Evolutionary conservation across 352 stramenopile species (phyloP).

Genomic region (Globisporangium ultimum): DNA sequence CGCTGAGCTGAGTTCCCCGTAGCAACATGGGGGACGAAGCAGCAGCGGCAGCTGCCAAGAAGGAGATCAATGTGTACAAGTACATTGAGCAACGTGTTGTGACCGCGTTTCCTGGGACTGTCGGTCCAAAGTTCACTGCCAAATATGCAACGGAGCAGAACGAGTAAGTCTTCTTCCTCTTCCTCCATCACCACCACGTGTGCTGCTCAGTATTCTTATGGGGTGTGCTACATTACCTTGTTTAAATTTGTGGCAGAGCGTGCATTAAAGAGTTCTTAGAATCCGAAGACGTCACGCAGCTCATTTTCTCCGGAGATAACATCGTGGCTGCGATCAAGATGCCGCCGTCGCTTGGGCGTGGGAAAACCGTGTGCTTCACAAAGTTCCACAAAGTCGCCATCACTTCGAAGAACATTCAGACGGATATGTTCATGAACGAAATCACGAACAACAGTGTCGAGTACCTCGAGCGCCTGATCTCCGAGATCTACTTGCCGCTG

Average conservation of each 20-base stretch:
- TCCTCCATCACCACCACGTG: too few species aligned
- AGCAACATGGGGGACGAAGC: slow-evolving; percentile 50
- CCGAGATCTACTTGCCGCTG: slow-evolving; percentile 94
- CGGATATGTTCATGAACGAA: slow-evolving; percentile 86
- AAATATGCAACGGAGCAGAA: slow-evolving; percentile 84
- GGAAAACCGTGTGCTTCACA: slow-evolving; percentile 91
- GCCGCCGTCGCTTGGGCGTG: slow-evolving; percentile 78
- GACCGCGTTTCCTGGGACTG: slow-evolving; percentile 52
- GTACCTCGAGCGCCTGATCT: slow-evolving; percentile 93
- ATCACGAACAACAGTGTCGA: slow-evolving; percentile 91
- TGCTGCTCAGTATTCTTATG: background rate
- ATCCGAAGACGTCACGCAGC: slow-evolving; percentile 77
- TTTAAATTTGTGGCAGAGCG: slow-evolving; percentile 20
- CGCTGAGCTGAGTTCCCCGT: slow-evolving; percentile 4
- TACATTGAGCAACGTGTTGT: slow-evolving; percentile 82
- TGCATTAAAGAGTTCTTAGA: slow-evolving; percentile 90
- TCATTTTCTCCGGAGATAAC: slow-evolving; percentile 90
- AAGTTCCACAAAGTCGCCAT: slow-evolving; percentile 86
- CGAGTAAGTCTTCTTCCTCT: slow-evolving; percentile 38
- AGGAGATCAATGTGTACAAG: slow-evolving; percentile 71
- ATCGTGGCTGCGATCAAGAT: slow-evolving; percentile 84
- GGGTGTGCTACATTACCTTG: background rate
- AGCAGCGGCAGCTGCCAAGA: slow-evolving; percentile 34
- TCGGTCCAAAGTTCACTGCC: slow-evolving; percentile 72
- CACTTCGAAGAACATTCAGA: slow-evolving; percentile 79